A percentile compares a stretch with the other conserved stretches of the same genome.
Evolutionary conservation across 164 flowering plant genomes (phyloP).

Genomic region (Vitis vinifera): ASM3070453v1 NC_081812.1:22172001-22172500

Average conservation of each 20-base stretch:
- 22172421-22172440: not conserved
- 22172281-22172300: constrained; percentile 11
- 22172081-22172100: constrained; percentile 97
- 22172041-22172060: constrained; percentile 84
- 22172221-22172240: constrained; percentile 81
- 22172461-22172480: not conserved
- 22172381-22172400: constrained; percentile 89
- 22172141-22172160: not conserved
- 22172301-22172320: not conserved
- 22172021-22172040: constrained; percentile 25
- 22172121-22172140: constrained; percentile 11
- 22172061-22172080: constrained; percentile 97
- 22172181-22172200: constrained; percentile 89
- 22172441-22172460: not conserved
- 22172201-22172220: constrained; percentile 88
- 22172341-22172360: constrained; percentile 98
- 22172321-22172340: constrained; percentile 9
- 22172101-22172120: constrained; percentile 17
- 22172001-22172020: not conserved
- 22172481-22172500: not conserved
- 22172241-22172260: constrained; percentile 56
- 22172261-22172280: constrained; percentile 1
- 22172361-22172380: constrained; percentile 91
- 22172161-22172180: constrained; percentile 26
- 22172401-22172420: constrained; percentile 93